These are phyloP conservation scores for Kalanchoe fedtschenkoi DNA, from an alignment of 164 flowering plant genomes.

Conservation along the genomic window DNA sequence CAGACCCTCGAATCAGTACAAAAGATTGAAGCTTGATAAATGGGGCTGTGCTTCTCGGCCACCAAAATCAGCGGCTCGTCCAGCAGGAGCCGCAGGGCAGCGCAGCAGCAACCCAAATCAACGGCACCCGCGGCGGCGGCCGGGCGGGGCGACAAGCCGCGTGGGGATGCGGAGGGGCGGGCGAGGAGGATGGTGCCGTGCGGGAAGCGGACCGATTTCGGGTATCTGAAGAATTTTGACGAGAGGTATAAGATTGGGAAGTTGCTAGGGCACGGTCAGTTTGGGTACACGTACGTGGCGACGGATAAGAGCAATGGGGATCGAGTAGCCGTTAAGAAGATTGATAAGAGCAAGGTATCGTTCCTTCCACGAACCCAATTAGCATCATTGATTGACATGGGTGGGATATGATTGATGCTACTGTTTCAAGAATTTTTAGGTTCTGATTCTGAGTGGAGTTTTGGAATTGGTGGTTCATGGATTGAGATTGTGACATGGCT, in stretches of 20 bases:
- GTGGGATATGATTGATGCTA: not conserved
- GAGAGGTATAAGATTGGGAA: conserved; percentile 59
- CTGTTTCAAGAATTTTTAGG: too few relatives aligned
- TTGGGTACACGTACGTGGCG: conserved; percentile 90
- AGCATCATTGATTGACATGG: not conserved
- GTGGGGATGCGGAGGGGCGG: not conserved
- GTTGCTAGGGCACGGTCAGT: conserved; percentile 89
- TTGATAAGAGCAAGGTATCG: conserved; percentile 83
- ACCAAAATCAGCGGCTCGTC: conserved; percentile 57
- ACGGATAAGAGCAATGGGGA: conserved; percentile 63
- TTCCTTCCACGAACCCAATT: not conserved
- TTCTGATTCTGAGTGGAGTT: too few relatives aligned
- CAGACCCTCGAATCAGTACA: not conserved
- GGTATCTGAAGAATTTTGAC: conserved; percentile 72
- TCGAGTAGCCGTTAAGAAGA: conserved; percentile 91
- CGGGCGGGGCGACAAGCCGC: not conserved
- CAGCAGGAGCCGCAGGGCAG: conserved; percentile 21
- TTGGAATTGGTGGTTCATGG: too few relatives aligned
- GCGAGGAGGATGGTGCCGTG: conserved; percentile 30
- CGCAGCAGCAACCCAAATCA: not conserved
- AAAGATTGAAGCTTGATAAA: conserved; percentile 8
- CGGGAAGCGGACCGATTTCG: conserved; percentile 88
- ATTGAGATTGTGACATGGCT: too few relatives aligned
- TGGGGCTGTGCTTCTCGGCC: conserved; percentile 78
- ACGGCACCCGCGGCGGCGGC: not conserved